Base-by-base conservation (phyloP, 2,329 filamentous ascomycete genomes). In the Teratosphaeriaceae sp. region DNA sequence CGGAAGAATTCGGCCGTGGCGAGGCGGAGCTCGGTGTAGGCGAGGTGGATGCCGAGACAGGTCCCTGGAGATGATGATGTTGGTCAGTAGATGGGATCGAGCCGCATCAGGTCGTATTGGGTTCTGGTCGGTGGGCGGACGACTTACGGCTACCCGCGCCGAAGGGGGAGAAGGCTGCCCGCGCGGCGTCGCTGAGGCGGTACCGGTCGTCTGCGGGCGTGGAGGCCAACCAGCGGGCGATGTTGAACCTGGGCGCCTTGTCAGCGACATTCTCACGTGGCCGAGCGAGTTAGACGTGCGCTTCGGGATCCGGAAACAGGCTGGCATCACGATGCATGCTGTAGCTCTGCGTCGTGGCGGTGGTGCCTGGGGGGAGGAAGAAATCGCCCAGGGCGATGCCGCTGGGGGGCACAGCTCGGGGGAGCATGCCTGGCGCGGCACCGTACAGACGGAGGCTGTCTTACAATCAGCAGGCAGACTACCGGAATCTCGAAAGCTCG, bases 41-140 rank as follows among this genome's bases (percentile, higher is more conserved):
- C 60, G 2, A 63, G 49, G 36, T 62, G 57, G 3, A 56, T 30
- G 2, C 60, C 60, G n/a, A 60, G 38, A 43, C 60, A 62, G 9
- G 47, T 46, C 3, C 54, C 40, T 11, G 55, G 8, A 13, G 8
- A 27, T 8, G 24, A 9, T 18, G 11, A 6, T 34, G n/a, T n/a
- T n/a, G n/a, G n/a, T n/a, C n/a, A n/a, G n/a, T n/a, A n/a, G n/a
- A n/a, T n/a, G n/a, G n/a, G n/a, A n/a, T n/a, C n/a, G n/a, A 12
- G 15, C 15, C 15, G 16, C 12, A 34, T 34, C n/a, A n/a, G 30
- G 12, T 11, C 7, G 7, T 8, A 34, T 34, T 12, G 7, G 30
- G 7, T 34, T 12, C 9, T 12, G 30, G 30, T 8, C 16, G 15
- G 15, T 16, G 15, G 6, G 8, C n/a, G n/a, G n/a, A n/a, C n/a